phyloP scores from a whole-genome alignment of 2,329 filamentous ascomycete species.

The Phialophora verrucosa region DNA sequence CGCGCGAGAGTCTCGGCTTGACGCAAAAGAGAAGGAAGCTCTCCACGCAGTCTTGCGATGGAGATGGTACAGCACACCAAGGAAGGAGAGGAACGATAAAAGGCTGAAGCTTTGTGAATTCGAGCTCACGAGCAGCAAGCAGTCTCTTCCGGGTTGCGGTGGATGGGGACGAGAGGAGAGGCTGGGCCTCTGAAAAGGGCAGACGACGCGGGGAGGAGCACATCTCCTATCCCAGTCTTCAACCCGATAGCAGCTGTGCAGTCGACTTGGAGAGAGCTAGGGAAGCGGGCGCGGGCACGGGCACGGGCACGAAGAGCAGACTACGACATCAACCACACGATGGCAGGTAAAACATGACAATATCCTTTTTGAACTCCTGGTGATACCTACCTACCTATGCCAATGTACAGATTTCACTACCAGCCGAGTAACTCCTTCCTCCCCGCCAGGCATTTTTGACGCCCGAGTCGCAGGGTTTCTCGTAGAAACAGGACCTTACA shows the following conservation, averaged over 20 bases:
- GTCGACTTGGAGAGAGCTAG: not conserved
- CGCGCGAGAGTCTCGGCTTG: not conserved
- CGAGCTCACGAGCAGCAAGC: not conserved
- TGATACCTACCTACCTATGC: slow-evolving; percentile 2
- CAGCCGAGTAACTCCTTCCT: slow-evolving; percentile 4
- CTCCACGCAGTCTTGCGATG: no score
- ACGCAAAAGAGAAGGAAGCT: not conserved
- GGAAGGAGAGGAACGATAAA: not conserved
- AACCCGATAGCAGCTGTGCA: not conserved
- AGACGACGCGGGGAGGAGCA: not conserved
- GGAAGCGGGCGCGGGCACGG: not conserved
- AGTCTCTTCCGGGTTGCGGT: not conserved
- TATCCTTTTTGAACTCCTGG: slow-evolving; percentile 3
- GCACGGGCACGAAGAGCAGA: not conserved
- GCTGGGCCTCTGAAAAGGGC: not conserved
- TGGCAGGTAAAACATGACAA: not conserved
- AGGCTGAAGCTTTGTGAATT: not conserved
- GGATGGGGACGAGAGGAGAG: not conserved
- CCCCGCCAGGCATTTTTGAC: not conserved
- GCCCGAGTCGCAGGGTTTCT: not conserved
- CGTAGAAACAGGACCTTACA: slow-evolving; percentile 55
- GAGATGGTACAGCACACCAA: not conserved
- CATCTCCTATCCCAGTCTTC: not conserved
- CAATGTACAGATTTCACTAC: not conserved
- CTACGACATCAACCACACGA: not conserved